Base-by-base conservation (phyloP, 2,329 filamentous ascomycete genomes). In the Dactylonectria estremocensis region DNA sequence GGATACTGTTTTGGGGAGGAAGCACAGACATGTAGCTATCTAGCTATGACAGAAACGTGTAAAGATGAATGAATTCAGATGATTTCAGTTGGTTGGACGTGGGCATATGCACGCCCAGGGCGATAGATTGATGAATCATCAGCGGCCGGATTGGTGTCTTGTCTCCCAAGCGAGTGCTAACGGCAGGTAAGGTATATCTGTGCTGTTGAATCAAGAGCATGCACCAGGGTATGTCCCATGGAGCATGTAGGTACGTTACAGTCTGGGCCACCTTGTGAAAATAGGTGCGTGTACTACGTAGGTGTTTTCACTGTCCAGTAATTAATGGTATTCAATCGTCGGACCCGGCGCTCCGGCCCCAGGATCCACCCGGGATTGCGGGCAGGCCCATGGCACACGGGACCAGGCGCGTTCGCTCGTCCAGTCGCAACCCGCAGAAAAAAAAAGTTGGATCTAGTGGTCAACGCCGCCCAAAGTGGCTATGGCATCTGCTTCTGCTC, bases 361-460 rank as follows among this genome's bases (percentile, higher is more conserved):
- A 20, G 35, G 20, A 22, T 31, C 50, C 50, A 53, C 50, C 33
- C 50, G 16, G 50, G 50, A 14, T 35, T 28, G 31, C 18, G 18
- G n/a, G 14, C 35, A 37, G 10, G 53, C 18, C 35, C 11, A 22
- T 40, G 37, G 18, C n/a, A 35, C 43, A 20, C 37, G 24, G 45
- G 46, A 35, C 31, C 9, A 35, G 35, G 37, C 24, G 48, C 49
- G 49, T 55, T 55, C 9, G 56, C 56, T 50, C 49, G 49, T 53
- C 49, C 49, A 53, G 49, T 53, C 31, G 49, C 63, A 61, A 61
- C 57, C 63, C 57, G 54, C n/a, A 52, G 28, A 54, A 50, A 65
- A 61, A 61, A 65, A 66, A 66, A 61, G 57, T 66, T 48, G 57
- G 49, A 43, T 48, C 46, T 56, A 61, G 35, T 57, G 55, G 57